phyloP scores from a whole-genome alignment of 768 basidiomycete species.

The Cyathus striatus region DNA sequence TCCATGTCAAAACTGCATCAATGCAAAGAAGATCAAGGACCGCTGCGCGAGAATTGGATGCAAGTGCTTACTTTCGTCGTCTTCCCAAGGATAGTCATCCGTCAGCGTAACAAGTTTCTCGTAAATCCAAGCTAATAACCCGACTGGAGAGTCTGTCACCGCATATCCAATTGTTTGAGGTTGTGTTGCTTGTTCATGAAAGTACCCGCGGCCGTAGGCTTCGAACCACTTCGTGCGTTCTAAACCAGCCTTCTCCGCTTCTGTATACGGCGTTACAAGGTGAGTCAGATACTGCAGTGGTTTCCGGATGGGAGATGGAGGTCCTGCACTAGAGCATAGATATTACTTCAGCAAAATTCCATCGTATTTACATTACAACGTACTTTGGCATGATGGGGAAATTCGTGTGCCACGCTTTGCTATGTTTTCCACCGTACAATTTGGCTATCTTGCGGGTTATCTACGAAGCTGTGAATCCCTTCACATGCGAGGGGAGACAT shows the following conservation, averaged over 20 bases:
- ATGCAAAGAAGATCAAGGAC: conserved; percentile 7
- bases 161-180: conserved; percentile 52
- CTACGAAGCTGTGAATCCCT: conserved; percentile 5
- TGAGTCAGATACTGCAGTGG: conserved; percentile 20
- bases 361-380: conserved; percentile 30
- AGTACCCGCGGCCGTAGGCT: conserved; percentile 30
- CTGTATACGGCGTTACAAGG: conserved; percentile 20
- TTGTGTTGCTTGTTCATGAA: conserved; percentile 33
- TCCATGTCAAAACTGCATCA: conserved; percentile 48
- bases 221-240: conserved; percentile 21
- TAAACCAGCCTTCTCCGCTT: conserved; percentile 27
- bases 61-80: conserved; percentile 40
- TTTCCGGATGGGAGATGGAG: conserved; percentile 14
- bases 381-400: too few species aligned
- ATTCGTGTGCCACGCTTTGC: conserved; percentile 52
- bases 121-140: conserved; percentile 48
- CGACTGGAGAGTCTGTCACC: conserved; percentile 53
- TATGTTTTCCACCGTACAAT: conserved; percentile 25
- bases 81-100: conserved; percentile 48
- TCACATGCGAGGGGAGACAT: conserved; percentile 7
- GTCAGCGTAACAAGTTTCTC: conserved; percentile 43
- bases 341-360: not conserved
- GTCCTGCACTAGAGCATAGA: conserved; percentile 5
- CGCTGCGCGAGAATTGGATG: conserved; percentile 6
- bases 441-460: conserved; percentile 21